Base-by-base conservation (phyloP, 2,329 filamentous ascomycete species). In the Emergomyces pasteurianus region DNA sequence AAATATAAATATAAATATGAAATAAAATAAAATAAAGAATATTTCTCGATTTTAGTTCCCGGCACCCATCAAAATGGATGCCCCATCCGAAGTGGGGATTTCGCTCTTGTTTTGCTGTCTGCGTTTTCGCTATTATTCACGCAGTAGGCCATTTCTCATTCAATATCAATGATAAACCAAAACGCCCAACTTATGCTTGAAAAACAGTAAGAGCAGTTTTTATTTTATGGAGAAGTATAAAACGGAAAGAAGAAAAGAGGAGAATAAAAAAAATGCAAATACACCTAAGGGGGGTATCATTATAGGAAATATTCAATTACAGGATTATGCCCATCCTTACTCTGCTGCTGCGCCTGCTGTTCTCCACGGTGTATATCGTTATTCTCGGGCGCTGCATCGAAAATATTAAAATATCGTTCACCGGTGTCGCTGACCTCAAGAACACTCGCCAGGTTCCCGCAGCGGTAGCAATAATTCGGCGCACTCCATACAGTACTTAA, bases 401-500 rank as follows among this genome's bases (percentile, higher is more conserved):
- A 99, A 28, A 97, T 92, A 72, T 99, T 99, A 80, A 97, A 99
- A 75, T 90, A 96, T 62, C 92, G 82, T 75, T 96, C 91, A 43
- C 94, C 92, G 0, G 87, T 87, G 71, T 96, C 91, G 73, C 90
- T 92, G 61, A 99, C 94, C 77, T 99, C 94, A 43, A 99, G 81
- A 53, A 99, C 94, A 74, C 91, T 96, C 9, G 94, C 94, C 83
- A 97, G 87, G 73, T 99, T 99, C 54, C 94, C 94, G 76, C 94
- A 99, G 42, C 92, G 82, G 74, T 96, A 96, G 76, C 90, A 95
- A 76, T 95, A 95, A 70, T 95, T 99, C 1, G 94, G 94, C 4
- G 94, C 94, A 72, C 91, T 96, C 94, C 94, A 99, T 7, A 99
- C 94, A 0, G 94, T 99, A 73, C 90, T 96, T 43, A 99, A 78